Evolutionary conservation across 1,139 yeast species (phyloP), one percentile per base, ranked within the genome.

Genomic region (Yamadazyma epiphylla): DNA sequence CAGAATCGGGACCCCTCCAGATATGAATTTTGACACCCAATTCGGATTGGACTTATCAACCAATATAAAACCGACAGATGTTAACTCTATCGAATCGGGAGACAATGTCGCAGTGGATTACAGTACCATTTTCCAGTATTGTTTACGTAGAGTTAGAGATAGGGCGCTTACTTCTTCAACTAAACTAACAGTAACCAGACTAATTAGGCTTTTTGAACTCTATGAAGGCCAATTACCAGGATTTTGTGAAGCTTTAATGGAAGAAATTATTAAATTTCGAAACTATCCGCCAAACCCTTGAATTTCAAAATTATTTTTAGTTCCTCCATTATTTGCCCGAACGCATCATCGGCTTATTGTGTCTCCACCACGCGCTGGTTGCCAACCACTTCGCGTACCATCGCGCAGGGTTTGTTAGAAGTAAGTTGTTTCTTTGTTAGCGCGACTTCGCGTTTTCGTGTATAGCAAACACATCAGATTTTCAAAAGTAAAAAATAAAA

Each of bases 181-280:
- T 0, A 67, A 60, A 36, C 36, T 41, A 4, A 55, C 68, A 4
- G 80, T 78, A 11, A 51, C 58, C 19, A 40, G 53, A 3, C 48
- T 79, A 32, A 58, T 65, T 19, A 46, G 53, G 13, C 50, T 46
- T n/a, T 53, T 77, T 29, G 42, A 49, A 2, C 49, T 47, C n/a
- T 64, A 65, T 32, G 88, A 81, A 45, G 41, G 48, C 24, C 51
- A 56, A n/a, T 74, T 72, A 36, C 80, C 84, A 0, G 89, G 89
- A 0, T 57, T 81, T 21, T 58, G 76, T 33, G 80, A 76, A 36
- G 83, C 83, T 0, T 61, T 80, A n/a, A 59, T 78, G 20, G 85
- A 80, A 51, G 87, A 80, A 45, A 51, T 52, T 22, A 29, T 38
- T 14, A 34, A 40, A 26, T 39, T 41, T 23, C n/a, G n/a, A n/a